Evolutionary conservation across 441 rosid genomes (phyloP).

Genomic region (Geranium incanum): DNA sequence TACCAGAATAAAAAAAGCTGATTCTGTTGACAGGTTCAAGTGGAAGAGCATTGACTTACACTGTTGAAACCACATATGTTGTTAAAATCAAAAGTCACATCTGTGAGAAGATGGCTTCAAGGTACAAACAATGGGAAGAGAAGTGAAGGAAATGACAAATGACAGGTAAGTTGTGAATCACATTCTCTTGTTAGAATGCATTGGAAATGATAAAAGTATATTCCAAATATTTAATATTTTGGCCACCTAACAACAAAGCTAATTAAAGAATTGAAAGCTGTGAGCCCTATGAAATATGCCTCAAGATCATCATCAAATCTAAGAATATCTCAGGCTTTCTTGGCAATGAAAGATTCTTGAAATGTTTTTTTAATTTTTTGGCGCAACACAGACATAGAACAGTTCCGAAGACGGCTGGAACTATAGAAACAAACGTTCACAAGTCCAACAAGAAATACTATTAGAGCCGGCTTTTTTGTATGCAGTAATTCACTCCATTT

Average conservation of each 20-base stretch:
- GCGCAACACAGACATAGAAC: neutral
- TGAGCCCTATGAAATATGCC: neutral
- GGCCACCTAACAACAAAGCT: constrained; percentile 2
- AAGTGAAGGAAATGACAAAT: neutral
- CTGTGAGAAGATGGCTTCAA: neutral
- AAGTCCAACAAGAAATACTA: constrained; percentile 11
- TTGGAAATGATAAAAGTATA: neutral
- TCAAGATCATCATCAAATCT: constrained; percentile 6
- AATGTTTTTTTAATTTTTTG: neutral
- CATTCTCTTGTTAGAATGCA: neutral
- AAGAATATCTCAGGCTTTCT: neutral
- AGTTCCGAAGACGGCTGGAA: constrained; percentile 13
- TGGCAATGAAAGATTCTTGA: neutral
- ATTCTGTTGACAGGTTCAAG: neutral
- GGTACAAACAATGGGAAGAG: constrained; percentile 1
- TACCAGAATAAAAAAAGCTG: neutral
- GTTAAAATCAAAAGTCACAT: neutral
- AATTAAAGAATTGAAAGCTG: constrained; percentile 1
- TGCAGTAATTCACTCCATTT: constrained; percentile 13
- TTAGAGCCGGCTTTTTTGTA: constrained; percentile 28
- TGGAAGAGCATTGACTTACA: neutral
- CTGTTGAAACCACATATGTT: neutral
- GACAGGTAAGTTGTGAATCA: neutral
- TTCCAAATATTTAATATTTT: neutral
- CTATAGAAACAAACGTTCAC: constrained; percentile 12